Evolutionary conservation across 371 early-diverging fungal genomes (phyloP), one percentile per base, ranked within the genome.

Genomic region (Batrachochytrium dendrobatidis): DNA sequence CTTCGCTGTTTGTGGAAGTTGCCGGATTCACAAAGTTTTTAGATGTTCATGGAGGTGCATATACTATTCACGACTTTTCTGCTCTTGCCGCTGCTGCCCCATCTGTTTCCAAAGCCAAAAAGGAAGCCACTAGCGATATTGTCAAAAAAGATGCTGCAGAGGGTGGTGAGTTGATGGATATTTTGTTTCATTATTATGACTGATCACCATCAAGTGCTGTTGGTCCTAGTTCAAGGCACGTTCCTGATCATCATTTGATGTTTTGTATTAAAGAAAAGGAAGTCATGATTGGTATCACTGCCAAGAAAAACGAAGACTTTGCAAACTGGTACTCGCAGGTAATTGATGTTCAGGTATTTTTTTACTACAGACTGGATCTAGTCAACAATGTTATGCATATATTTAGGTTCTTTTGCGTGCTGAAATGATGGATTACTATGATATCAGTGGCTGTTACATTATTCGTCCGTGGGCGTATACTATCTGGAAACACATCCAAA

Each of bases 381-480:
- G n/a, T n/a, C n/a, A n/a, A 24, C 8, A 39, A 55, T 10, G 29
- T 17, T 39, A 48, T 58, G 48, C 39, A 65, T 87, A 39, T 39
- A 12, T 12, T 12, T n/a, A 39, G 80, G 88, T 90, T n/a, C 76
- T 99, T 64, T 82, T 84, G 54, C 87, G 90, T 67, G 87, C 92
- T 59, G 99, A 99, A 72, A 92, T 99, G 94, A 74, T 99, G 71
- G 98, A 98, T 64, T 98, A 99, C 82, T 99, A 99, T 76, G 95
- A 98, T 71, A 89, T 99, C 34, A 90, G 89, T 67, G 99, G 99
- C 49, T 99, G 99, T 79, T 99, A 98, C 73, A 98, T 99, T 65
- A 81, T 99, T 66, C 88, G 99, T 69, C 99, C 99, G 18, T 85
- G 87, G 76, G 84, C 95, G n/a, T 95, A 88, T 82, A 90, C 87